These are phyloP conservation scores for Suillus subluteus DNA, from an alignment of 768 basidiomycete genomes.

Conservation along the genomic window DNA sequence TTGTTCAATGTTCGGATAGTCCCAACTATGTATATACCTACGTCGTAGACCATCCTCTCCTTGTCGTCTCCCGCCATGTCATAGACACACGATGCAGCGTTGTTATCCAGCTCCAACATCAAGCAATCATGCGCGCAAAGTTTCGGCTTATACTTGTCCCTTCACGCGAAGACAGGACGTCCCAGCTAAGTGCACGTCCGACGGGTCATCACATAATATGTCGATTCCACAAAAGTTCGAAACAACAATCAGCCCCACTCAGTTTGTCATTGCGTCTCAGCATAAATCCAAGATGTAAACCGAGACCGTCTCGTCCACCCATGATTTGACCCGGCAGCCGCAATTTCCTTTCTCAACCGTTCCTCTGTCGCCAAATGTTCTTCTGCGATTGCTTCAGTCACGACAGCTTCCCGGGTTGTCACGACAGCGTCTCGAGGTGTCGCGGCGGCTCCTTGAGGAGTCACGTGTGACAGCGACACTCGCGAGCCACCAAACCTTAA, in stretches of 20 bases:
- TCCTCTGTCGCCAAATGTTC: slow-evolving; percentile 61
- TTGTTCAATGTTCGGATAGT: no score
- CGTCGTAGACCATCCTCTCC: no score
- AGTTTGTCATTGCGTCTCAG: slow-evolving; percentile 27
- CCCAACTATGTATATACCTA: no score
- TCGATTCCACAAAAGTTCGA: not conserved
- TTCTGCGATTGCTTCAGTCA: slow-evolving; percentile 71
- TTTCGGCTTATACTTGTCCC: not conserved
- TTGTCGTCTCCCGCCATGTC: no score
- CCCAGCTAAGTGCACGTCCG: not conserved
- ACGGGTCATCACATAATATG: not conserved
- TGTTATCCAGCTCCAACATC: not conserved
- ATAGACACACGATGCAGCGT: not conserved
- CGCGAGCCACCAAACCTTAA: slow-evolving; percentile 13
- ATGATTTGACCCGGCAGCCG: slow-evolving; percentile 48
- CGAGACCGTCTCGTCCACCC: slow-evolving; percentile 49
- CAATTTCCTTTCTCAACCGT: slow-evolving; percentile 57
- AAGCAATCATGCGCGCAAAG: not conserved
- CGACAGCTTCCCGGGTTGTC: slow-evolving; percentile 59
- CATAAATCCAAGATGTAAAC: slow-evolving; percentile 71
- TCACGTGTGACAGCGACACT: slow-evolving; percentile 40
- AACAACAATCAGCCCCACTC: not conserved
- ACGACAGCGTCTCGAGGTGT: slow-evolving; percentile 57
- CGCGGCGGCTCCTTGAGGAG: slow-evolving; percentile 20
- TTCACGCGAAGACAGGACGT: not conserved